Base-by-base conservation (phyloP, 805 yeast species). In the Metschnikowia vanudenii region DNA sequence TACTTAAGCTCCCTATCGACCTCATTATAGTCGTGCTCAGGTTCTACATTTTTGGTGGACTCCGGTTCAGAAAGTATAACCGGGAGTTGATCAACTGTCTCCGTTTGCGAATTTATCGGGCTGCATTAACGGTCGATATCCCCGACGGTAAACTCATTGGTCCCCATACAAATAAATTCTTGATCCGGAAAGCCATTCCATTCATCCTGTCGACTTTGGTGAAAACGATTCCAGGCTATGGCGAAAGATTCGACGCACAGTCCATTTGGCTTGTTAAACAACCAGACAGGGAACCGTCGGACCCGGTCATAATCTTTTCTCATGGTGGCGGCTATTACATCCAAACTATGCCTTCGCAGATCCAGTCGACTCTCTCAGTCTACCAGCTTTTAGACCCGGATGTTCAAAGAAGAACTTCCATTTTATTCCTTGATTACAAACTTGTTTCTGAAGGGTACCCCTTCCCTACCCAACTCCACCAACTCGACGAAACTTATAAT, bases 261-360 rank as follows among this genome's bases (percentile, higher is more conserved):
- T 59, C 69, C 16, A 50, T 56, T 35, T 72, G 75, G 76, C 48
- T 71, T 13, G 66, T 56, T 5, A 63, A 62, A 43, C 62, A 61
- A 42, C 60, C 60, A 11, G 55, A 55, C 33, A 54, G 59, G 35
- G 55, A 53, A 5, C 46, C 57, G 1, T 45, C 44, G 1, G 71
- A 64, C 43, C 70, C 71, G 18, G 56, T 68, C 26, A 43, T 72
- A 10, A 49, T 72, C 16, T 72, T 58, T 38, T 48, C 59, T 8
- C 76, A 72, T 48, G 75, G 76, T 13, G 76, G 76, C 2, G 73
- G 74, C 7, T 71, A 58, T 51, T 64, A 58, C 39, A 49, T 68
- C 35, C 67, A 67, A 36, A 58, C 68, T 10, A 56, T 53, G 41
- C 60, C 61, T 1, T 43, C 54, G 29, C 76, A 71, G 45, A 36